These are phyloP conservation scores for Lathyrus tuberosus DNA, from an alignment of 306 rosid species.

Conservation along the genomic window DNA sequence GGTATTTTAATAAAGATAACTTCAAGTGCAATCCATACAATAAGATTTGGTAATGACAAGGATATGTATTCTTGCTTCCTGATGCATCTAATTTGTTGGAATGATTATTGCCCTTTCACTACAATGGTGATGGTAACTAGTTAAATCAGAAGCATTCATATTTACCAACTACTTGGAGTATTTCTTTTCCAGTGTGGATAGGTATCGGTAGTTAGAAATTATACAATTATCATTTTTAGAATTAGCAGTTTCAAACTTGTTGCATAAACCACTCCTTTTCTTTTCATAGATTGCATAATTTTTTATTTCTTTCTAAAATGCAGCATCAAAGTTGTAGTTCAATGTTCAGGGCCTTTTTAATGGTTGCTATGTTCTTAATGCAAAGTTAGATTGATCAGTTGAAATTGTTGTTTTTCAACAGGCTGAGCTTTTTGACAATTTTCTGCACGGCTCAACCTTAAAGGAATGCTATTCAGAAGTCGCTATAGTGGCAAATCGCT, in stretches of 20 bases:
- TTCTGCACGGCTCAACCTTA: slow-evolving; percentile 87
- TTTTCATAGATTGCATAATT: not conserved
- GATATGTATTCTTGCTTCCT: slow-evolving; percentile 16
- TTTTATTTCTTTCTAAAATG: not conserved
- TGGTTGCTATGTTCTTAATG: slow-evolving; percentile 27
- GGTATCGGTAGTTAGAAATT: not conserved
- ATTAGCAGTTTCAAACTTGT: not conserved
- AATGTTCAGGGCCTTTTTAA: slow-evolving; percentile 28
- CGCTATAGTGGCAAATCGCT: slow-evolving; percentile 83
- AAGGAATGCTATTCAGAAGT: slow-evolving; percentile 92
- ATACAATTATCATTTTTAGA: slow-evolving; percentile 1
- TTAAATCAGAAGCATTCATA: slow-evolving; percentile 5
- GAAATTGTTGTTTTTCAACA: slow-evolving; percentile 40
- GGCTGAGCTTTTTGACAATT: slow-evolving; percentile 98
- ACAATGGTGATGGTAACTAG: slow-evolving; percentile 14
- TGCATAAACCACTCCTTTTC: not conserved
- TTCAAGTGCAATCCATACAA: slow-evolving; percentile 1
- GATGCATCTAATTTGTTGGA: slow-evolving; percentile 1
- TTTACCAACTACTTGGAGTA: not conserved
- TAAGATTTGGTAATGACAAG: slow-evolving; percentile 26
- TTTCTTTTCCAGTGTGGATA: not conserved
- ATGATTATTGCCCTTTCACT: slow-evolving; percentile 9
- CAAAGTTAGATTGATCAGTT: slow-evolving; percentile 25
- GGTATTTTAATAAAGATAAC: slow-evolving; percentile 53
- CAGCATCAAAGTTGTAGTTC: slow-evolving; percentile 24